These are phyloP conservation scores for Colletotrichum plurivorum DNA, from an alignment of 2,329 filamentous ascomycete genomes.

Conservation along the genomic window DNA sequence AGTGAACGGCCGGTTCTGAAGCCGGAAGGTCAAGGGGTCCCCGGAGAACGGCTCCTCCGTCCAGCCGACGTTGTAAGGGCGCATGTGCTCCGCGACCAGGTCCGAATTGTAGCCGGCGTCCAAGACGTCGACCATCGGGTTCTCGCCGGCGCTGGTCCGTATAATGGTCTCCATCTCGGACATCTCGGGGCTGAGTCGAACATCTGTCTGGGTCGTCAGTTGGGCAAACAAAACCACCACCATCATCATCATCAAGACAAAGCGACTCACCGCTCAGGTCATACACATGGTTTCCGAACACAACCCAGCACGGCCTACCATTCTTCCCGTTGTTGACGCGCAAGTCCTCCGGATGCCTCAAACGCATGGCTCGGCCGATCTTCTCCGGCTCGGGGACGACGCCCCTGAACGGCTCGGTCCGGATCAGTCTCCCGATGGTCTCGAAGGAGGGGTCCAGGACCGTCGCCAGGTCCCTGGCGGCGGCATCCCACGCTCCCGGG, in stretches of 20 bases:
- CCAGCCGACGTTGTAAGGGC: constrained; percentile 1
- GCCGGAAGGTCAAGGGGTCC: background rate
- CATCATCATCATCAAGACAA: background rate
- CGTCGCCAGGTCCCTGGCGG: background rate
- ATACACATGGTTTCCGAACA: background rate
- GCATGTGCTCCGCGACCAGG: background rate
- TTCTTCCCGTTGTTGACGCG: constrained; percentile 2
- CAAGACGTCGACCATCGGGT: background rate
- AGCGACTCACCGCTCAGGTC: background rate
- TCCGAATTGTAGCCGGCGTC: background rate
- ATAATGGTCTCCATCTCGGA: background rate
- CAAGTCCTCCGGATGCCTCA: background rate
- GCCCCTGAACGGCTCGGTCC: background rate
- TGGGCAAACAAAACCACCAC: no score
- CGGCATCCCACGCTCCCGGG: background rate
- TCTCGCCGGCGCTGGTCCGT: background rate
- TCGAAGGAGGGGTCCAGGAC: no score
- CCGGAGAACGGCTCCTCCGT: background rate
- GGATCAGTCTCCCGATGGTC: no score
- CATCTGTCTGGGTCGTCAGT: background rate
- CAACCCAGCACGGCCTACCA: background rate
- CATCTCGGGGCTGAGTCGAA: background rate
- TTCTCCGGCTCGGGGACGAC: background rate
- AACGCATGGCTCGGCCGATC: constrained; percentile 1
- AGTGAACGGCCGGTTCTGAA: background rate